Evolutionary conservation across 2,329 filamentous ascomycete genomes (phyloP), one percentile per base, ranked within the genome.

Genomic region (Exophiala bonariae): DNA sequence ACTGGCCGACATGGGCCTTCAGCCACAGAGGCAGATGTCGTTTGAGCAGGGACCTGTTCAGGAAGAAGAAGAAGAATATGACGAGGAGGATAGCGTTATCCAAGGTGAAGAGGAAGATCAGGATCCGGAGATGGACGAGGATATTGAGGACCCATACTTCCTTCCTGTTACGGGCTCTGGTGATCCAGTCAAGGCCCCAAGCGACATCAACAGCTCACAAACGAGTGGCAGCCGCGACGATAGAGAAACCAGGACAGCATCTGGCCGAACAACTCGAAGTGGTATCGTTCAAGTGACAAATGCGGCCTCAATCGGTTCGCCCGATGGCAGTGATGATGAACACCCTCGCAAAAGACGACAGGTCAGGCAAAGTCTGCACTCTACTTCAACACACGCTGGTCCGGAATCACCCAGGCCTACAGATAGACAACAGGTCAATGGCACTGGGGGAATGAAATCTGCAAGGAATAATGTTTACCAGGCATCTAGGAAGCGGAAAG

Each of bases 1-100:
- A 43, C 46, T 59, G 35, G 57, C 49, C 18, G 57, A 59, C 30
- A 59, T 59, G 57, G 57, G 57, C 31, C 41, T 59, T 17, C 40
- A 41, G 26, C 33, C 53, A 39, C 49, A 49, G 9, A 33, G 52
- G 30, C 44, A 48, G 22, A 6, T 41, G 10, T 38, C 44, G 10
- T 41, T 35, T 19, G 44, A 52, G 31, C 34, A 49, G 16, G 38
- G 17, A n/a, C 40, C 31, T 10, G 31, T 47, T 20, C 34, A 39
- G 22, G 34, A 19, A 17, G 38, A 49, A 26, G 47, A 48, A 33
- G 49, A 52, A 20, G 36, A 50, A 42, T 32, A 35, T 32, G 45
- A 43, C 9, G 30, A 33, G n/a, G 40, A 39, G 14, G 20, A 7
- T 5, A 19, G 19, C 3, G 33, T 20, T 11, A 16, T 11, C 3